A percentile compares a stretch with the other conserved stretches of the same genome.
Evolutionary conservation across 2,329 filamentous ascomycete species (phyloP).

Genomic region (Botrytis fabae): DNA sequence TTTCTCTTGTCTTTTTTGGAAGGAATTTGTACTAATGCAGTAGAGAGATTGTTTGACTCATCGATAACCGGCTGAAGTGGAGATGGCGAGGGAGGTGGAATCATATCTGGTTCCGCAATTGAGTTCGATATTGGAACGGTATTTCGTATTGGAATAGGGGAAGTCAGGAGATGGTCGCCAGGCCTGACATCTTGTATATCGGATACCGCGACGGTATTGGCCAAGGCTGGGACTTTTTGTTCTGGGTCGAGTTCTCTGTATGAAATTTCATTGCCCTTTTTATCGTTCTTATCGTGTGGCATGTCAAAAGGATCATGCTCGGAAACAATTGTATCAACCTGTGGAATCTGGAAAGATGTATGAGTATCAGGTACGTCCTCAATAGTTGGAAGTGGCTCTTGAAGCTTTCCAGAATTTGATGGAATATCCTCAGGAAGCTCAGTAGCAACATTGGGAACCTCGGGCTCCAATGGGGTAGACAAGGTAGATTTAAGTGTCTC

Average conservation of each 20-base stretch:
- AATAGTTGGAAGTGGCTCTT: conserved; percentile 16
- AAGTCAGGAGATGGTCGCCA: conserved; percentile 12
- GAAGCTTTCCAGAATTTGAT: conserved; percentile 17
- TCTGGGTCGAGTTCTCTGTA: conserved; percentile 24
- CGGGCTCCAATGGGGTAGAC: conserved; percentile 25
- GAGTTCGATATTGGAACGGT: neutral
- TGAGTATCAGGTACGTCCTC: conserved; percentile 24
- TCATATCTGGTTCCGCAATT: neutral
- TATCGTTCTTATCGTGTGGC: conserved; percentile 33
- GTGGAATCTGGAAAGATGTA: conserved; percentile 24
- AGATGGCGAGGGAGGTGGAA: neutral
- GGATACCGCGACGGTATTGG: conserved; percentile 4
- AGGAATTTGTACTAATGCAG: conserved; percentile 26
- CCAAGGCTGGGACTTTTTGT: conserved; percentile 18
- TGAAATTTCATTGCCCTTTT: conserved; percentile 28
- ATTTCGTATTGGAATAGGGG: conserved; percentile 7
- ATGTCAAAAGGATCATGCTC: conserved; percentile 13
- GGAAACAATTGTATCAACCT: conserved; percentile 19
- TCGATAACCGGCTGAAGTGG: neutral
- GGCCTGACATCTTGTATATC: conserved; percentile 3
- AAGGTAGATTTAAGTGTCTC: conserved; percentile 28
- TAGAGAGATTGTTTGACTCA: conserved; percentile 17
- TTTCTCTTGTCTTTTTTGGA: conserved; percentile 41
- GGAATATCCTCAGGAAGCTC: conserved; percentile 19
- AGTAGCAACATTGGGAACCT: conserved; percentile 23